Evolutionary conservation across 306 rosid genomes (phyloP).

Genomic region (Sicyos edulis): DNA sequence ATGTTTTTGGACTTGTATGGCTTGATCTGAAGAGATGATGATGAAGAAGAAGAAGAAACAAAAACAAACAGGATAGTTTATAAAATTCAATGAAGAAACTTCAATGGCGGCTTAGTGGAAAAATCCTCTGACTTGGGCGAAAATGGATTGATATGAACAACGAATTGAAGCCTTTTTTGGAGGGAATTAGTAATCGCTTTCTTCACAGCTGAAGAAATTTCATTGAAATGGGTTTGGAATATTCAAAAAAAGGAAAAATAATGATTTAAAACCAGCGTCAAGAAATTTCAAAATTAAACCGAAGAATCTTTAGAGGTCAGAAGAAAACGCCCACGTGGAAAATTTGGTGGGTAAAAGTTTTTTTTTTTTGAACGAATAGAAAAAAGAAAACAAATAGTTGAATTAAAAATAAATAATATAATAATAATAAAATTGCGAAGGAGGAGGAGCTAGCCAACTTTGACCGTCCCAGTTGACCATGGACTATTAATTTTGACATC

Average conservation of each 20-base stretch:
- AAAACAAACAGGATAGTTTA: not conserved
- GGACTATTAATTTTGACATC: not conserved
- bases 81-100: not conserved
- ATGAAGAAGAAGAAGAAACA: not conserved
- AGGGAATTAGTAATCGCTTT: too few relatives aligned
- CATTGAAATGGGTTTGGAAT: too few relatives aligned
- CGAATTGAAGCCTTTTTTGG: too few relatives aligned
- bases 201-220: too few relatives aligned
- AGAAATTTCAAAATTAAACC: not conserved
- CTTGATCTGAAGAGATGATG: not conserved
- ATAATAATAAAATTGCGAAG: too few relatives aligned
- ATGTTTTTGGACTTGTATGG: not conserved
- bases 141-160: too few relatives aligned
- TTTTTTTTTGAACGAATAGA: not conserved
- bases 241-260: not conserved
- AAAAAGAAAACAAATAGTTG: not conserved
- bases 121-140: too few relatives aligned
- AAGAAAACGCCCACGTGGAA: constrained; percentile 15
- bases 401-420: too few relatives aligned
- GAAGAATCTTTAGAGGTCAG: not conserved
- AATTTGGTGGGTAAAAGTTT: not conserved
- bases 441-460: constrained; percentile 4
- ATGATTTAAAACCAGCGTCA: not conserved
- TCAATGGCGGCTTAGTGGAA: too few relatives aligned
- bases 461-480: constrained; percentile 7